Evolutionary conservation across 192 early-diverging fungal genomes (phyloP), one percentile per base, ranked within the genome.

Genomic region (Umbelopsis sp.): DNA sequence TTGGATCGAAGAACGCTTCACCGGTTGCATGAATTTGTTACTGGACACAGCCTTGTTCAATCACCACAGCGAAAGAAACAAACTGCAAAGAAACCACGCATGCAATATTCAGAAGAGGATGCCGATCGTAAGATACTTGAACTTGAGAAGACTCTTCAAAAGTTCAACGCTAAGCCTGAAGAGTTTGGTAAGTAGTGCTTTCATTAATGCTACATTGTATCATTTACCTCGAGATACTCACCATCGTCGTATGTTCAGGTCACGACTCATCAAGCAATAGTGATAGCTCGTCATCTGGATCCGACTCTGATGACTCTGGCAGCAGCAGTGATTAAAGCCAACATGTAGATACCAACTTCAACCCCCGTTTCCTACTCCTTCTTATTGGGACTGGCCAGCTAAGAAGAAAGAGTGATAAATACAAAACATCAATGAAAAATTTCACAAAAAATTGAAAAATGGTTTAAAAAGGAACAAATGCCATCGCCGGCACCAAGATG

Each of bases 1-100:
- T 82, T 98, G 51, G 92, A 94, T 77, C 88, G 90, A 69, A 80
- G 78, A 32, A 96, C 95, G 12, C 85, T 97, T 26, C 92, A 87
- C 77, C 86, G 88, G 75, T 81, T 99, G 45, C 95, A 97, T 76
- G 85, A 93, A 47, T 97, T 92, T 80, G 96, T 96, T 8, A 87
- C 84, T 26, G 85, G 84, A 22, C 78, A 83, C 47, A 78, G 72
- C 25, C 43, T 78, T 24, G 44, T 74, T 45, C 71, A 34, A 26
- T 26, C 79, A 82, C 49, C 72, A 70, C 24, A 85, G 84, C 71
- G 77, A 74, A 54, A 79, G 83, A 17, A 74, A 36, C 75, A 84
- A 43, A 75, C 78, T 9, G 54, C 70, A 21, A 90, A 84, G 69
- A 85, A 81, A 66, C 72, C 75, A 8, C 75, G 81, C 16, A 74